Conservation (phyloP, 192 early-diverging fungal species). For the Coemansia javaensis region DNA sequence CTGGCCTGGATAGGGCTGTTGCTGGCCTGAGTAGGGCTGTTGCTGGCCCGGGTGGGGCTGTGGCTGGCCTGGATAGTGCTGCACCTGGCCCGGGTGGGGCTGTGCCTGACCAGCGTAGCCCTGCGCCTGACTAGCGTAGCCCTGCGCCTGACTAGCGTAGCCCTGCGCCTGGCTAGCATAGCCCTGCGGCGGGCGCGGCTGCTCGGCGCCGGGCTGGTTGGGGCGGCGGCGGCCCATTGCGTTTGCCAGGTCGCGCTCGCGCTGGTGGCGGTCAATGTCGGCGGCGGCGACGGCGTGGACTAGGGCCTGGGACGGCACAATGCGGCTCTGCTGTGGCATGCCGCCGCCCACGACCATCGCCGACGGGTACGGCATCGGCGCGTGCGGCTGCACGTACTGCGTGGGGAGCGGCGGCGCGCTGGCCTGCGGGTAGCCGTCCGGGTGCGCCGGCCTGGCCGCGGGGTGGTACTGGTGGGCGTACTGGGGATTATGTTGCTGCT, state of each 20-base stretch:
- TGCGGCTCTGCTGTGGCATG: conserved; percentile 29
- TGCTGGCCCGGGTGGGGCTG: too few species aligned
- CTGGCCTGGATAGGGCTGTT: too few species aligned
- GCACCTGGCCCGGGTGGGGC: too few species aligned
- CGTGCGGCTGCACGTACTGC: not conserved
- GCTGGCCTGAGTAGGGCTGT: too few species aligned
- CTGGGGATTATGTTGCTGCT: not conserved
- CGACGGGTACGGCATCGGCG: conserved; percentile 22
- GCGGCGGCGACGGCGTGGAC: conserved; percentile 32
- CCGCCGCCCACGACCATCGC: conserved; percentile 49
- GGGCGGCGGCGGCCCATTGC: conserved; percentile 37
- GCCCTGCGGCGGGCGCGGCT: conserved; percentile 5
- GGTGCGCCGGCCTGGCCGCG: too few species aligned
- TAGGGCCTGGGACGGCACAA: conserved; percentile 29
- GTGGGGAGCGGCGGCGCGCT: conserved; percentile 6
- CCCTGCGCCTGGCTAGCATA: too few species aligned
- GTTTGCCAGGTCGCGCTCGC: conserved; percentile 42
- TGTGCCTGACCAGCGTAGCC: too few species aligned
- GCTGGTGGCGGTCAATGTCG: conserved; percentile 32
- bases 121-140: too few species aligned
- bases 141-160: too few species aligned
- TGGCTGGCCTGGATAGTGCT: too few species aligned
- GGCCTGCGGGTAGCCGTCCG: conserved; percentile 20
- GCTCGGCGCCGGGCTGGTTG: conserved; percentile 12
- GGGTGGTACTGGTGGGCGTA: conserved; percentile 5